Percentiles rank a stretch among this genome's conserved stretches.
These are phyloP conservation scores for Aspergillus bridgeri DNA, from an alignment of 495 filamentous ascomycete genomes.

Conservation along the genomic window DNA sequence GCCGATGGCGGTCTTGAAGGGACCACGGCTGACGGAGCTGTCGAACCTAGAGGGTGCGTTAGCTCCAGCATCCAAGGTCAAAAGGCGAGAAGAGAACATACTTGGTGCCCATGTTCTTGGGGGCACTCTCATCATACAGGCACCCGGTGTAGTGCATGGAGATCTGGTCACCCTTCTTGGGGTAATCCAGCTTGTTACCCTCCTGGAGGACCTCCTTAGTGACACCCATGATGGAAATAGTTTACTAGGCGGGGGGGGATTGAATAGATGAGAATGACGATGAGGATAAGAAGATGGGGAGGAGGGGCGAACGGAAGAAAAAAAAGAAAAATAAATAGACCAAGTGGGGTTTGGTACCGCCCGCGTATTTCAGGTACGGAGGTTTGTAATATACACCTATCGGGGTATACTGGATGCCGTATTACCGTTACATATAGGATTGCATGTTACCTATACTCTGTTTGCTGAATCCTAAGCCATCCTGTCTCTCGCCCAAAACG, in stretches of 20 bases:
- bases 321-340: neutral
- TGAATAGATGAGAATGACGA: conserved; percentile 3
- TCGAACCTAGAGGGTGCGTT: conserved; percentile 61
- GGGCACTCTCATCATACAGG: conserved; percentile 60
- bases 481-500: conserved; percentile 24
- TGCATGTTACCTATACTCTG: too few species aligned
- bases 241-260: neutral
- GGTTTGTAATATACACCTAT: too few species aligned
- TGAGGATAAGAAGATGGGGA: neutral
- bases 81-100: conserved; percentile 23
- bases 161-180: conserved; percentile 61
- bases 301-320: neutral
- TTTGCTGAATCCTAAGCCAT: too few species aligned
- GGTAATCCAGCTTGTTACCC: conserved; percentile 55
- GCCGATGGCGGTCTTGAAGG: conserved; percentile 68
- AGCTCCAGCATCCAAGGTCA: neutral
- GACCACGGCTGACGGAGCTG: conserved; percentile 57
- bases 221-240: conserved; percentile 56
- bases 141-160: conserved; percentile 82
- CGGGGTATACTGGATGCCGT: too few species aligned
- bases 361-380: neutral
- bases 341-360: neutral
- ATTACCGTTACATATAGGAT: too few species aligned
- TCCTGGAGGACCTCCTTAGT: conserved; percentile 35
- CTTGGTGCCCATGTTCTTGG: conserved; percentile 49